Base-by-base conservation (phyloP, 331 rosid genomes). In the Phaseolus coccineus region DNA sequence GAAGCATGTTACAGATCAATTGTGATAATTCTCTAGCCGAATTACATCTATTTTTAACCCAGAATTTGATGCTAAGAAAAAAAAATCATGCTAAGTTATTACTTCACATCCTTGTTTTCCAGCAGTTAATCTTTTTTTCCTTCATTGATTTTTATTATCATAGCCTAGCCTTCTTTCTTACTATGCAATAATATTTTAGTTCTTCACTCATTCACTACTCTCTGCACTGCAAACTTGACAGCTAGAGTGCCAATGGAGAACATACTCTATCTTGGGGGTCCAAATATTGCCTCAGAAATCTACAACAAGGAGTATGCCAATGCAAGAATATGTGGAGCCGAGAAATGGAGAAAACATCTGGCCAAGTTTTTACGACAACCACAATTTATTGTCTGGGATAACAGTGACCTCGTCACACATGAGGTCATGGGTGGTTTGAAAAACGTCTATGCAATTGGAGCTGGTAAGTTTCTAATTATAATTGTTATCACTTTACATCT, bases 371-470 rank as follows among this genome's bases (percentile, higher is more conserved):
- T 94, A 13, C 84, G 98, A 80, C 98, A 94, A 53, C 97, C 98
- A 12, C 97, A 94, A 55, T 94, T 94, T 59, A 86, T 79, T 48
- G 98, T 94, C 71, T 94, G 98, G 98, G 98, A 94, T 74, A 94
- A 94, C 59, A 92, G 98, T 64, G 98, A 94, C 77, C 98, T 94
- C 13, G 87, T 89, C 82, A 94, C 97, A 9, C 98, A 94, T 58
- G 98, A 94, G 69, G 98, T 94, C 85, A 94, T 94, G 98, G 98
- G 98, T 15, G 97, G 97, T 67, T 80, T 94, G 87, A 94, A 83
- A 73, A 83, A 83, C 68, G 86, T 83, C 39, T 83, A 83, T 58
- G 86, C 86, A 73, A 83, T 83, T 57, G 97, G 98, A 62, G 98
- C 97, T 56, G 98, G 98, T 87, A 84, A 85, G 77, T 72, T 47